Conservation (phyloP, 2,329 filamentous ascomycete genomes). For the Diaporthe ampelina region DNA sequence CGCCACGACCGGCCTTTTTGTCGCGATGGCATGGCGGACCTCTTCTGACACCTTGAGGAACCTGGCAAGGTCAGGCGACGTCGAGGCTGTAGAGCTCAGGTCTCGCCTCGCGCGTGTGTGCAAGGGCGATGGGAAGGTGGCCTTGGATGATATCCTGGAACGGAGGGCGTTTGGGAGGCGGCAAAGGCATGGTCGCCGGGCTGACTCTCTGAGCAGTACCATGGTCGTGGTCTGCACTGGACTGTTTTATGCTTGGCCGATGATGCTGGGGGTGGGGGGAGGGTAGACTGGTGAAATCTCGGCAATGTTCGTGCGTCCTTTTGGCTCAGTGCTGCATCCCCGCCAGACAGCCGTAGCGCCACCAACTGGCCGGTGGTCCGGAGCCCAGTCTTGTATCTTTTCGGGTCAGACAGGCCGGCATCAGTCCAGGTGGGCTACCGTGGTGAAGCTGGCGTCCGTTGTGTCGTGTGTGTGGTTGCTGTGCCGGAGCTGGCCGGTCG, state of each 20-base stretch:
- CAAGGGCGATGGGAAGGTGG: background rate
- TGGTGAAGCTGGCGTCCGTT: conserved; percentile 1
- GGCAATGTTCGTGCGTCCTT: background rate
- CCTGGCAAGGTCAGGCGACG: conserved; percentile 50
- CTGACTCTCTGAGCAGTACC: conserved; percentile 21
- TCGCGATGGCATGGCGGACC: conserved; percentile 80
- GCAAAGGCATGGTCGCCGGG: background rate
- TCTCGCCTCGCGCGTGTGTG: background rate
- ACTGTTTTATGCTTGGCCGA: background rate
- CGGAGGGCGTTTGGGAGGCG: background rate
- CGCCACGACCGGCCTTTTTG: conserved; percentile 87
- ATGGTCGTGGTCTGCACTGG: conserved; percentile 18
- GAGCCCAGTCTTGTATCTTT: background rate
- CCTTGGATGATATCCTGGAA: background rate
- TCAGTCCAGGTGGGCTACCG: background rate
- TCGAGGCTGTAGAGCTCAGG: background rate
- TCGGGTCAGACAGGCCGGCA: background rate
- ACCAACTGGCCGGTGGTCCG: background rate
- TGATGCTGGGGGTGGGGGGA: background rate
- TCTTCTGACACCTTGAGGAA: conserved; percentile 84
- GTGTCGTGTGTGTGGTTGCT: background rate
- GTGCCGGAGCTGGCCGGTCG: conserved; percentile 30
- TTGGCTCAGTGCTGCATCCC: conserved; percentile 4
- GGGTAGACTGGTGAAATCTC: background rate
- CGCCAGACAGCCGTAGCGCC: background rate